Conservation (phyloP, 1,284 basidiomycete species). For the Austroboletus niveus region DNA sequence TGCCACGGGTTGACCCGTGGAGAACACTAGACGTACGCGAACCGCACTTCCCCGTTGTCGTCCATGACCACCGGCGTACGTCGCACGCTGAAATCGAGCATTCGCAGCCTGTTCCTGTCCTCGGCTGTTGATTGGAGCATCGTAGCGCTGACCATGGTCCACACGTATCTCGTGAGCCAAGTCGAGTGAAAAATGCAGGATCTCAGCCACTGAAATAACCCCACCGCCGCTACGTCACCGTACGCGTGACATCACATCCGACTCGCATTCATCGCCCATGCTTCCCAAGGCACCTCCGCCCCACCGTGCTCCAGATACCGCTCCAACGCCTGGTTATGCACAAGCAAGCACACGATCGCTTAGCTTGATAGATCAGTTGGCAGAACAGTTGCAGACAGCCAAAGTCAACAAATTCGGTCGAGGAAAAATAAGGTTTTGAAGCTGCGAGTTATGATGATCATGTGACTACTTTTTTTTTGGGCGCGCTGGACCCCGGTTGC, state of each 20-base stretch:
- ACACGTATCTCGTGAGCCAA: background rate
- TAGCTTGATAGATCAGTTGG: too few relatives aligned
- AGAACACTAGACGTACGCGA: too few relatives aligned
- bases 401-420: too few relatives aligned
- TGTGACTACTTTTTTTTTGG: too few relatives aligned
- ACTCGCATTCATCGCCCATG: constrained; percentile 47
- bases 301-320: constrained; percentile 19
- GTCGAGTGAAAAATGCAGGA: constrained; percentile 5
- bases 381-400: too few relatives aligned
- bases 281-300: constrained; percentile 36
- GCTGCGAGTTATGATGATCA: too few relatives aligned
- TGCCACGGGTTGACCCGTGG: constrained; percentile 3
- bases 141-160: constrained; percentile 45
- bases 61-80: too few relatives aligned
- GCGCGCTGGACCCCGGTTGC: too few relatives aligned
- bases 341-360: constrained; percentile 31
- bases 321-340: constrained; percentile 38
- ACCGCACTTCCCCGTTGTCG: too few relatives aligned
- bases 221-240: background rate
- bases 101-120: constrained; percentile 21
- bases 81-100: too few relatives aligned
- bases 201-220: constrained; percentile 40
- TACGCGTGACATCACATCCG: constrained; percentile 30
- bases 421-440: too few relatives aligned
- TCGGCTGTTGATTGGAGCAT: constrained; percentile 22